Conservation (phyloP, 768 basidiomycete genomes). For the Kondoa malvinella region DNA sequence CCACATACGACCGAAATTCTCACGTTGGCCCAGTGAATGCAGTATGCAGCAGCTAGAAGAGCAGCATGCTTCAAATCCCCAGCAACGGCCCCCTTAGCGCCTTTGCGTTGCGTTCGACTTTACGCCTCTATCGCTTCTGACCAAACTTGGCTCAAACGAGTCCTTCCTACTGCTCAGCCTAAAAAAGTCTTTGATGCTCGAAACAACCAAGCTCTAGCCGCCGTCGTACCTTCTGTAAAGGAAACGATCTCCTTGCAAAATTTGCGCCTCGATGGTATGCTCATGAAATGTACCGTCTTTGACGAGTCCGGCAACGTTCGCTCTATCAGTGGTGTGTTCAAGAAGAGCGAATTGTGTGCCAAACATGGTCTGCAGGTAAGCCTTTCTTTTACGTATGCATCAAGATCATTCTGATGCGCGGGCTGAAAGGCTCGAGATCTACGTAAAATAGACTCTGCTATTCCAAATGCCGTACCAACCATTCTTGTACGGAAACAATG, state of each 20-base stretch:
- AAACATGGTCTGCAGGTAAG: slow-evolving; percentile 82
- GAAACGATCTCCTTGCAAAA: background rate
- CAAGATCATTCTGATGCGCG: background rate
- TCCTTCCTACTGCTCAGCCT: no score
- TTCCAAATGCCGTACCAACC: slow-evolving; percentile 90
- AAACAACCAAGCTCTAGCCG: background rate
- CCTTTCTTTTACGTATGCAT: slow-evolving; percentile 7
- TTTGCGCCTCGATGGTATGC: background rate
- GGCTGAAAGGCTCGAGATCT: slow-evolving; percentile 64
- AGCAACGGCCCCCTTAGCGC: no score
- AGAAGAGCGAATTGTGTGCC: slow-evolving; percentile 66
- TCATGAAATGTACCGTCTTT: slow-evolving; percentile 46
- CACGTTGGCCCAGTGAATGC: no score
- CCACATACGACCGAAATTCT: no score
- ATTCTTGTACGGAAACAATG: slow-evolving; percentile 77
- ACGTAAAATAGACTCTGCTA: slow-evolving; percentile 82
- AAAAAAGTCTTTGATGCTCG: background rate
- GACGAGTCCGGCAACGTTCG: slow-evolving; percentile 72
- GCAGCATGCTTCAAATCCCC: no score
- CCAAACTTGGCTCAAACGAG: no score
- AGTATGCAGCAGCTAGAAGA: no score
- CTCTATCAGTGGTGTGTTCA: slow-evolving; percentile 76
- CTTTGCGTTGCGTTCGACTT: no score
- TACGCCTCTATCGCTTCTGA: no score
- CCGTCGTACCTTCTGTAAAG: background rate